Evolutionary conservation across 2,329 filamentous ascomycete genomes (phyloP).

Genomic region (Aspergillus sp.): DNA sequence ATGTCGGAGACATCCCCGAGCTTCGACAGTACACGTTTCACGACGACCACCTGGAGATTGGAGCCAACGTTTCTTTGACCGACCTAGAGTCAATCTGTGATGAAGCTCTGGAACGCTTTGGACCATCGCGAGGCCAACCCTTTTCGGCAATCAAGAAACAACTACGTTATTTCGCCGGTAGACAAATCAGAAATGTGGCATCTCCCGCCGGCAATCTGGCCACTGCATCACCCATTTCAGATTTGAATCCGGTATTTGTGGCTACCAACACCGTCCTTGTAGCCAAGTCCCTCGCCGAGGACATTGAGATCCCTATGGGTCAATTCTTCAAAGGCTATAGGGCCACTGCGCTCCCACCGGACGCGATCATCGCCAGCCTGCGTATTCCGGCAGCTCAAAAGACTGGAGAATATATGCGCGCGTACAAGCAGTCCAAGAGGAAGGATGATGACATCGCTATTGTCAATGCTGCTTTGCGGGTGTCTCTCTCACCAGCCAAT

Average conservation of each 20-base stretch:
- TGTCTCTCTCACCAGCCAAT: slow-evolving; percentile 67
- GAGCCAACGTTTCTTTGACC: slow-evolving; percentile 87
- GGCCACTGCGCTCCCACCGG: slow-evolving; percentile 72
- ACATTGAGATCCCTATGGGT: slow-evolving; percentile 84
- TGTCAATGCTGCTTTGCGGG: slow-evolving; percentile 79
- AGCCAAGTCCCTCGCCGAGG: slow-evolving; percentile 70
- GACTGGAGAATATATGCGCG: slow-evolving; percentile 77
- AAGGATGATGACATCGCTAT: slow-evolving; percentile 99
- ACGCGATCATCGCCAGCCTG: slow-evolving; percentile 82
- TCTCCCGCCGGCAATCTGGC: slow-evolving; percentile 92
- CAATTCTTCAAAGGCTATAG: slow-evolving; percentile 92
- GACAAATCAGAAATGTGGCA: slow-evolving; percentile 96
- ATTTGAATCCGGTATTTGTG: slow-evolving; percentile 91
- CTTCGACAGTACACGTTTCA: slow-evolving; percentile 76
- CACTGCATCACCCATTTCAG: slow-evolving; percentile 93
- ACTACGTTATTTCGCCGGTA: slow-evolving; percentile 87
- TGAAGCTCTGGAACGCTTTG: slow-evolving; percentile 76
- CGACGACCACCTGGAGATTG: slow-evolving; percentile 82
- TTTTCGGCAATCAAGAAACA: slow-evolving; percentile 93
- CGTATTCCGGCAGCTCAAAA: slow-evolving; percentile 74
- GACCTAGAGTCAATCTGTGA: slow-evolving; percentile 84
- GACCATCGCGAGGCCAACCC: slow-evolving; percentile 66
- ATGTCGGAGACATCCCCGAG: slow-evolving; percentile 88
- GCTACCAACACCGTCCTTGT: slow-evolving; percentile 79
- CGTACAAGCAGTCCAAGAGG: slow-evolving; percentile 94